A percentile compares a stretch with the other conserved stretches of the same genome.
Evolutionary conservation across 306 rosid genomes (phyloP).

Genomic region (Geum urbanum): DNA sequence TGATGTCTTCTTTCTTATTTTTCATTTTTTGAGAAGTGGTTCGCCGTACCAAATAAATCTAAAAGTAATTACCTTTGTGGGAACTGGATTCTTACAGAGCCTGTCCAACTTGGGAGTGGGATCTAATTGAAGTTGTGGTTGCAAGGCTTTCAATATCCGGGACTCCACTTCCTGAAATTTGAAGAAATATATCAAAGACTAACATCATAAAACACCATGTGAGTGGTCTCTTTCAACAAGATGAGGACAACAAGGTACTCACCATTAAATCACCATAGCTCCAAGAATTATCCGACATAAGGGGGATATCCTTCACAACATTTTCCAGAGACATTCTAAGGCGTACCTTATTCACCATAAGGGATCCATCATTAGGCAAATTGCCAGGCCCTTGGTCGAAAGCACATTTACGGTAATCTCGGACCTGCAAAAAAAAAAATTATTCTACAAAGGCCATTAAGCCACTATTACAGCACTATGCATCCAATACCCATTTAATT

Average conservation of each 20-base stretch:
- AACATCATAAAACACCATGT: conserved; percentile 26
- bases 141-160: conserved; percentile 72
- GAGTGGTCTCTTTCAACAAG: conserved; percentile 21
- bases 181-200: conserved; percentile 21
- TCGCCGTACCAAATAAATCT: conserved; percentile 17
- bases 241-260: conserved; percentile 29
- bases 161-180: conserved; percentile 80
- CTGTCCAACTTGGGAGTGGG: conserved; percentile 82
- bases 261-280: conserved; percentile 98
- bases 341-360: conserved; percentile 56
- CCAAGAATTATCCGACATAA: conserved; percentile 83
- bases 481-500: background rate
- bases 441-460: conserved; percentile 6
- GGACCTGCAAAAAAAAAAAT: conserved; percentile 49
- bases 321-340: conserved; percentile 93
- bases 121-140: conserved; percentile 76
- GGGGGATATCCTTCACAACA: conserved; percentile 91
- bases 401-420: conserved; percentile 74
- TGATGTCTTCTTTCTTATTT: background rate
- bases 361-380: conserved; percentile 42
- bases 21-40: background rate
- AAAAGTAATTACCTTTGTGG: conserved; percentile 57
- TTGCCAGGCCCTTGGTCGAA: conserved; percentile 52
- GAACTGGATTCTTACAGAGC: conserved; percentile 55
- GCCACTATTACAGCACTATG: background rate